phyloP scores from a whole-genome alignment of 2,329 filamentous ascomycete genomes.

The Claviceps capensis region DNA sequence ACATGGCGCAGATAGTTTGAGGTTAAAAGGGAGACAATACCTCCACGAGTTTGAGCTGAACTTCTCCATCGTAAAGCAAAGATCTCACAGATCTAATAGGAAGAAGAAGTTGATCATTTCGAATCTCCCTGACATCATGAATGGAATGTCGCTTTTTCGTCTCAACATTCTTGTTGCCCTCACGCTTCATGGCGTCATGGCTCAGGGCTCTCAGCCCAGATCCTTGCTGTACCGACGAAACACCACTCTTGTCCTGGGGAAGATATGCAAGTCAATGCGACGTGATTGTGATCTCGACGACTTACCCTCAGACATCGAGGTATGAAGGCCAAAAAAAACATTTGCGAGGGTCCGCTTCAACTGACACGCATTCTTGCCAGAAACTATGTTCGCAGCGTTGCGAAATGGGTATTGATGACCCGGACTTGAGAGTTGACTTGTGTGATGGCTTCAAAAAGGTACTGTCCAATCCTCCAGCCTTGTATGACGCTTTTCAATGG shows the following conservation, averaged over 20 bases:
- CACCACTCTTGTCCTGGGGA: constrained; percentile 2
- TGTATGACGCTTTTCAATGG: not conserved
- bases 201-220: not conserved
- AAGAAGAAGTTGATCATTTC: not conserved
- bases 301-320: constrained; percentile 4
- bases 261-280: constrained; percentile 5
- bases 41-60: not conserved
- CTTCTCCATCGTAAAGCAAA: not conserved
- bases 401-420: constrained; percentile 4
- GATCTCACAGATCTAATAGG: not conserved
- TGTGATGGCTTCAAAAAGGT: constrained; percentile 5
- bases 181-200: not conserved
- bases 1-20: not conserved
- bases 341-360: not conserved
- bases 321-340: not conserved
- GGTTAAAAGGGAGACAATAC: not conserved
- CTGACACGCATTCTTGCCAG: not conserved
- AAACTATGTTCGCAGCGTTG: constrained; percentile 4
- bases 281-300: constrained; percentile 2
- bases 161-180: not conserved
- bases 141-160: not conserved
- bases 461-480: not conserved
- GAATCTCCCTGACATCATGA: not conserved
- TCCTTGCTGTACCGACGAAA: not conserved
- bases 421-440: not conserved